Evolutionary conservation across 345 rosid genomes (phyloP), one percentile per base, ranked within the genome.

Genomic region (Pistacia atlantica): DNA sequence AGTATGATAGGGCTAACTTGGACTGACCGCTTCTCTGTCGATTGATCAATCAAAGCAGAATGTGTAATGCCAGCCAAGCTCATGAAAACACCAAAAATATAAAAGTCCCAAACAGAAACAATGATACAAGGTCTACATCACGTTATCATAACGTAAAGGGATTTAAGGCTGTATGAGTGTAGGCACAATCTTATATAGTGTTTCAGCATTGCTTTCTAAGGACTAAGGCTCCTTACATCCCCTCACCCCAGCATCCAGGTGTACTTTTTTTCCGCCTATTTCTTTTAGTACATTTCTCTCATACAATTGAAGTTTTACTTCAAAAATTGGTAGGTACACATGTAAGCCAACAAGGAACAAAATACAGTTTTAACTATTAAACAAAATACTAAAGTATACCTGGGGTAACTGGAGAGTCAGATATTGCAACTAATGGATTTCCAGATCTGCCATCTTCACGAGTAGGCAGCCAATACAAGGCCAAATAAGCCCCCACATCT

Each of bases 391-490:
- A 28, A 54, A 49, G 11, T 67, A 37, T 81, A 95, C 99, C 98
- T 80, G 99, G 97, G 82, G 78, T 66, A 75, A 95, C 98, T 62
- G 92, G 90, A 81, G 87, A 89, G 79, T 77, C 83, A 62, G 97
- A 89, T 79, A 88, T 86, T 57, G 91, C 85, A 82, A 90, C 85
- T 79, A 93, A 83, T 62, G 97, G 93, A 80, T 88, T 90, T 78
- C 99, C 99, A 54, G 88, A 81, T 86, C 92, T 93, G 31, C 98
- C 93, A 70, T 95, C 99, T 42, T 80, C 86, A 37, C 99, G 99
- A 63, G 82, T 87, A 46, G 99, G 99, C 77, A 89, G 75, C 99
- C 99, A 95, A 75, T 83, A 84, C 62, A 95, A 69, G 69, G 93
- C 92, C 82, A 95, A 84, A 83, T 87, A 93, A 71, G 84, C 82